A percentile compares a stretch with the other conserved stretches of the same genome.
Evolutionary conservation across 2,329 filamentous ascomycete genomes (phyloP).

Genomic region (Ceratocystis alfenasii): DNA sequence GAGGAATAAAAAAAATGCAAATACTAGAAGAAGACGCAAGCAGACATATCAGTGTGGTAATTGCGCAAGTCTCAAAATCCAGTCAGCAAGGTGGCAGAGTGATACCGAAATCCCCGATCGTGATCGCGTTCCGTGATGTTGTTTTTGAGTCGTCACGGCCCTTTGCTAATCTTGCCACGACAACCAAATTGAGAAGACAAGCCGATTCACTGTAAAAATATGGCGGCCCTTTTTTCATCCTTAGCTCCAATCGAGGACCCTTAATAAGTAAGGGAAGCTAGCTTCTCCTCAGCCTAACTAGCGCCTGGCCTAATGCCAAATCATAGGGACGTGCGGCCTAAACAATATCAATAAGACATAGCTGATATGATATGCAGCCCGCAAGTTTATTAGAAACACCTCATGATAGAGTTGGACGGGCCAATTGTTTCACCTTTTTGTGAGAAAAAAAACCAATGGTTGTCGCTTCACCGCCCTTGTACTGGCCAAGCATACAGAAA

Average conservation of each 20-base stretch:
- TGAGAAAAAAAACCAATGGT: neutral
- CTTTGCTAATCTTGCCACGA: neutral
- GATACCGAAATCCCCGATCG: neutral
- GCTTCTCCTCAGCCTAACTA: no score
- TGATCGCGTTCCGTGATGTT: neutral
- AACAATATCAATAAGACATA: neutral
- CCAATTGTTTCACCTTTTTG: neutral
- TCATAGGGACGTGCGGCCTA: neutral
- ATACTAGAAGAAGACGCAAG: neutral
- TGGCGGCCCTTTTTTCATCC: neutral
- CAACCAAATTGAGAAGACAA: neutral
- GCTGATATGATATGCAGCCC: neutral
- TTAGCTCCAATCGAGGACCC: neutral
- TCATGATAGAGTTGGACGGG: neutral
- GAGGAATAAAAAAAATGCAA: conserved; percentile 3
- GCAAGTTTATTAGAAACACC: neutral
- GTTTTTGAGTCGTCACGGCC: neutral
- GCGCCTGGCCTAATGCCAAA: no score
- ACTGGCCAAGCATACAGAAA: neutral
- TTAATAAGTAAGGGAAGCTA: neutral
- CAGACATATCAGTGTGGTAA: neutral
- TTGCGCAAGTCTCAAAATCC: neutral
- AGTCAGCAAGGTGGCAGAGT: neutral
- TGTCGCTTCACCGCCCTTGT: neutral
- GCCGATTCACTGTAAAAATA: neutral